Evolutionary conservation across 768 basidiomycete genomes (phyloP).

Genomic region (Leccinum boreale): DNA sequence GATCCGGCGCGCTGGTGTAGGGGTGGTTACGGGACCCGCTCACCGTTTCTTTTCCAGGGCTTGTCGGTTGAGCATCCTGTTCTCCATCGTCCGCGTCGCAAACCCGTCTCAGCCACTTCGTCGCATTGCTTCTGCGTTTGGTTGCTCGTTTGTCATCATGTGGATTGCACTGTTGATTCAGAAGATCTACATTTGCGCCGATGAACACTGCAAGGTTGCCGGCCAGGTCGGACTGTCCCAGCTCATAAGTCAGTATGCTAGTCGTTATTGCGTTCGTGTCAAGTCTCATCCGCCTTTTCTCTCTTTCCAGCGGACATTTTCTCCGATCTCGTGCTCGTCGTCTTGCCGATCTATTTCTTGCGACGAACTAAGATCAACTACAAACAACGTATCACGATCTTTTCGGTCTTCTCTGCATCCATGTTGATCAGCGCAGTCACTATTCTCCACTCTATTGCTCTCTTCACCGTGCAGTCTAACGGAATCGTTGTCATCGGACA

Average conservation of each 20-base stretch:
- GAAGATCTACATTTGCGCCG: constrained; percentile 7
- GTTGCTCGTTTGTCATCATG: constrained; percentile 21
- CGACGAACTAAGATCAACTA: constrained; percentile 1
- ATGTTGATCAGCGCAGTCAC: constrained; percentile 16
- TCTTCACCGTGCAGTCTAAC: background rate
- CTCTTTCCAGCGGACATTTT: constrained; percentile 15
- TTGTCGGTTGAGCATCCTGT: constrained; percentile 23
- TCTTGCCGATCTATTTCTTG: constrained; percentile 14
- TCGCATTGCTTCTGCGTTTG: constrained; percentile 3
- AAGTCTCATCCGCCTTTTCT: background rate
- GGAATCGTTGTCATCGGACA: constrained; percentile 20
- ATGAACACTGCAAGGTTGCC: background rate
- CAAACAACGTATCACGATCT: constrained; percentile 17
- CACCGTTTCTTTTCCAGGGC: constrained; percentile 9
- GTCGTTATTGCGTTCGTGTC: background rate
- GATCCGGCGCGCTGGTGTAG: background rate
- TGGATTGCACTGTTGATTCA: constrained; percentile 21
- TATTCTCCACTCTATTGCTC: constrained; percentile 13
- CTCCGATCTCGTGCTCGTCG: constrained; percentile 19
- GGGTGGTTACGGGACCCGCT: background rate
- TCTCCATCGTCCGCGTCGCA: constrained; percentile 20
- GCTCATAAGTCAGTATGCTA: constrained; percentile 18
- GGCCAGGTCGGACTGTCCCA: constrained; percentile 12
- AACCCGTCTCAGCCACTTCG: constrained; percentile 9
- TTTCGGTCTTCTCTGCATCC: constrained; percentile 19